phyloP scores from a whole-genome alignment of 495 filamentous ascomycete species.

The Podospora comata region DNA sequence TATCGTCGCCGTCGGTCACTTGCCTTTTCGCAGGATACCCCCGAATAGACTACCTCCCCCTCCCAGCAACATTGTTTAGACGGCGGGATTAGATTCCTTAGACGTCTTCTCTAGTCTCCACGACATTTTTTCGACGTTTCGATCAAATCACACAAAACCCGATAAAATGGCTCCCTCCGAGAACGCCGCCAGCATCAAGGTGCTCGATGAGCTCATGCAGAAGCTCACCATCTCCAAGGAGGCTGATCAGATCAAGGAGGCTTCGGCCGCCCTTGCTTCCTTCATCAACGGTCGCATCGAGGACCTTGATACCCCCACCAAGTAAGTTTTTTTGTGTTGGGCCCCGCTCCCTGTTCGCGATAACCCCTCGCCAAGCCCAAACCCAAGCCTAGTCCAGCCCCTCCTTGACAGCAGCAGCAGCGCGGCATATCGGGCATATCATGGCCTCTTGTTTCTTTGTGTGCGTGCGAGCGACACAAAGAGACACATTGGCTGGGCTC shows the following conservation, averaged over 20 bases:
- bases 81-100: constrained; percentile 28
- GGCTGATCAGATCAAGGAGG: constrained; percentile 48
- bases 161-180: constrained; percentile 39
- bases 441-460: background rate
- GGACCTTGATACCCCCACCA: constrained; percentile 49
- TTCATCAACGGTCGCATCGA: constrained; percentile 54
- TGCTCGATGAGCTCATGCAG: constrained; percentile 52
- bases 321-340: constrained; percentile 42
- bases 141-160: constrained; percentile 17
- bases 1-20: constrained; percentile 9
- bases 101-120: constrained; percentile 18
- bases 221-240: constrained; percentile 54
- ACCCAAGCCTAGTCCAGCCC: background rate
- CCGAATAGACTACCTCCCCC: constrained; percentile 22
- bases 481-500: background rate
- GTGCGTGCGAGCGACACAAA: constrained; percentile 1
- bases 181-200: constrained; percentile 51
- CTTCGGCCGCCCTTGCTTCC: constrained; percentile 43
- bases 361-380: constrained; percentile 7
- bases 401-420: background rate
- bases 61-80: constrained; percentile 22
- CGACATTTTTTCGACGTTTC: constrained; percentile 10
- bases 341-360: constrained; percentile 4
- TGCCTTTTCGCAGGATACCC: constrained; percentile 25
- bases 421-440: background rate